Base-by-base conservation (phyloP, 1,284 basidiomycete species). In the Vanrija sp. region DNA sequence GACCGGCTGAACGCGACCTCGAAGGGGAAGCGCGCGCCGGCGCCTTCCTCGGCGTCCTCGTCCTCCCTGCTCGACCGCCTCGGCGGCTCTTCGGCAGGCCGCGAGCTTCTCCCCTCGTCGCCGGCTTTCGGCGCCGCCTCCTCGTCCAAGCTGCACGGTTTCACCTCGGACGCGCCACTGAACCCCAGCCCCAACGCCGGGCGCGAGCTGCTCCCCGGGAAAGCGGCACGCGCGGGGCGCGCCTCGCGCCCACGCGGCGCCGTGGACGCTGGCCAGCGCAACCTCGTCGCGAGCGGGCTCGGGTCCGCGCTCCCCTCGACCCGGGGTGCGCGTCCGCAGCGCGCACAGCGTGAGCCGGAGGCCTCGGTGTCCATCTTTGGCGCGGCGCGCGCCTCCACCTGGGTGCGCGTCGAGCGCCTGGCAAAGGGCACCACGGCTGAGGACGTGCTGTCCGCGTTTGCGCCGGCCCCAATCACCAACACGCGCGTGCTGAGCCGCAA, bases 381-480 rank as follows among this genome's bases (percentile, higher is more conserved):
- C 9, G 88, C 88, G 55, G 72, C 78, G 18, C 74, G 77, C 21
- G 83, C 83, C 8, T 63, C 63, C 12, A 88, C 87, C 57, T 85
- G 88, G 49, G 85, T 92, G 0, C 83, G 90, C 65, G 85, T 92
- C 15, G 80, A 83, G 9, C 87, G 87, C 7, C 76, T 92, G 26
- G 87, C 86, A 6, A 77, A 75, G 18, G 90, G 89, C 6, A 92
- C 89, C 26, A 90, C 87, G 3, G 81, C 87, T 21, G 89, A 87
- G 34, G 89, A 92, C 68, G 90, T 92, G 18, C 58, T 85, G 84
- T 87, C 88, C 23, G 91, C 91, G 56, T 93, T 93, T 80, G 86
- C 86, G 63, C 83, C 88, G 64, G 87, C 88, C 4, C 78, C 82
- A 12, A 85, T 92, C 60, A 80, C 82, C 25, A 78, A 80, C 25